Evolutionary conservation across 805 yeast species (phyloP).

Genomic region (Cyberlindnera euphorbiiphila): DNA sequence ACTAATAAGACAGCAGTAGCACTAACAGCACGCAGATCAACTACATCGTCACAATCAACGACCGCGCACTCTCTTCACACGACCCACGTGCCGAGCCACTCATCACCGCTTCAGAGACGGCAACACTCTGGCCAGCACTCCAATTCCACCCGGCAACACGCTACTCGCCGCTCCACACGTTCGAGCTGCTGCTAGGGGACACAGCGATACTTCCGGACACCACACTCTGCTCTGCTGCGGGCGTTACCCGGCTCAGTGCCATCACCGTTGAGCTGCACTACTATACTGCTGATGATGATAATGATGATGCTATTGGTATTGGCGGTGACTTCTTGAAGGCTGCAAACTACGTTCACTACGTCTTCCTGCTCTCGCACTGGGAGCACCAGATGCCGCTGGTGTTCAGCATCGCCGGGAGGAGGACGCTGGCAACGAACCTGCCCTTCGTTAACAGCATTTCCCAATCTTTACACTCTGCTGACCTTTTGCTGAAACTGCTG

Average conservation of each 20-base stretch:
- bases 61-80: slow-evolving; percentile 10
- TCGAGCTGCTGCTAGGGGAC: slow-evolving; percentile 12
- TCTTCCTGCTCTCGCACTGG: slow-evolving; percentile 20
- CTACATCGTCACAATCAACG: slow-evolving; percentile 14
- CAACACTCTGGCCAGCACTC: slow-evolving; percentile 6
- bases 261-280: slow-evolving; percentile 10
- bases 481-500: slow-evolving; percentile 22
- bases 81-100: slow-evolving; percentile 9
- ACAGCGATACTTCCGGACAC: too few species aligned
- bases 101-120: slow-evolving; percentile 4
- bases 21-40: slow-evolving; percentile 5
- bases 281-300: too few species aligned
- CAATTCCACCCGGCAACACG: slow-evolving; percentile 6
- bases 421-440: slow-evolving; percentile 22
- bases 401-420: slow-evolving; percentile 28
- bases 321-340: slow-evolving; percentile 1
- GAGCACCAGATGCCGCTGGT: slow-evolving; percentile 34
- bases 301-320: too few species aligned
- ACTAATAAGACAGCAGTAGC: too few species aligned
- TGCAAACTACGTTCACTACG: slow-evolving; percentile 12
- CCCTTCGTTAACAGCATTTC: slow-evolving; percentile 27
- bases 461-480: slow-evolving; percentile 24
- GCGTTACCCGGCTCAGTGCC: too few species aligned
- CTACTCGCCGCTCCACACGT: slow-evolving; percentile 12
- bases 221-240: too few species aligned